phyloP scores from a whole-genome alignment of 2,329 filamentous ascomycete species.

The Xylariaceae sp. region DNA sequence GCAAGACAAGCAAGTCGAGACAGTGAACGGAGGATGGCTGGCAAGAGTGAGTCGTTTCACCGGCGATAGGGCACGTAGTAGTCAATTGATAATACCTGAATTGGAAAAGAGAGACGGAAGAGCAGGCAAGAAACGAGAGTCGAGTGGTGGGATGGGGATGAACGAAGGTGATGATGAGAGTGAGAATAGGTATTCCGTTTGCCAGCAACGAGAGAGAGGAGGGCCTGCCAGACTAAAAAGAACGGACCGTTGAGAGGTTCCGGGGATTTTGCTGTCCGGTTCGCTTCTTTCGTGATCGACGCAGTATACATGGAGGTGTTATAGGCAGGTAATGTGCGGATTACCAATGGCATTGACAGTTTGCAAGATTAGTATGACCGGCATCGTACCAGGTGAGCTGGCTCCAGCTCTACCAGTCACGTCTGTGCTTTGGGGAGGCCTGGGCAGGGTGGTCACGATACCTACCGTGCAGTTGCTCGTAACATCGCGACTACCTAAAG shows the following conservation, averaged over 20 bases:
- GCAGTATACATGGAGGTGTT: not conserved
- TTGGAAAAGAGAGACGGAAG: not conserved
- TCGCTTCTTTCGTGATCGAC: slow-evolving; percentile 16
- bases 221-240: slow-evolving; percentile 21
- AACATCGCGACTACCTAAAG: no score
- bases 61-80: not conserved
- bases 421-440: slow-evolving; percentile 1
- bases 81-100: not conserved
- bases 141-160: slow-evolving; percentile 5
- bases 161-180: not conserved
- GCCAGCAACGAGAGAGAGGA: slow-evolving; percentile 13
- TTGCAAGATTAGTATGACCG: not conserved
- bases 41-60: slow-evolving; percentile 12
- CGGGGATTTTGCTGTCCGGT: slow-evolving; percentile 2
- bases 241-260: slow-evolving; percentile 13
- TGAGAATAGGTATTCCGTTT: slow-evolving; percentile 13
- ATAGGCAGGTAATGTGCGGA: not conserved
- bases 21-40: slow-evolving; percentile 5
- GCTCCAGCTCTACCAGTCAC: no score
- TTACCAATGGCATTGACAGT: slow-evolving; percentile 8
- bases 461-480: not conserved
- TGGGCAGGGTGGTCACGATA: not conserved
- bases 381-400: no score
- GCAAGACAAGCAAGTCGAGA: not conserved
- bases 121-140: slow-evolving; percentile 6